Percentiles rank a stretch among this genome's conserved stretches.
These are phyloP conservation scores for Macrocybe gigantea DNA, from an alignment of 768 basidiomycete genomes.

Conservation along the genomic window DNA sequence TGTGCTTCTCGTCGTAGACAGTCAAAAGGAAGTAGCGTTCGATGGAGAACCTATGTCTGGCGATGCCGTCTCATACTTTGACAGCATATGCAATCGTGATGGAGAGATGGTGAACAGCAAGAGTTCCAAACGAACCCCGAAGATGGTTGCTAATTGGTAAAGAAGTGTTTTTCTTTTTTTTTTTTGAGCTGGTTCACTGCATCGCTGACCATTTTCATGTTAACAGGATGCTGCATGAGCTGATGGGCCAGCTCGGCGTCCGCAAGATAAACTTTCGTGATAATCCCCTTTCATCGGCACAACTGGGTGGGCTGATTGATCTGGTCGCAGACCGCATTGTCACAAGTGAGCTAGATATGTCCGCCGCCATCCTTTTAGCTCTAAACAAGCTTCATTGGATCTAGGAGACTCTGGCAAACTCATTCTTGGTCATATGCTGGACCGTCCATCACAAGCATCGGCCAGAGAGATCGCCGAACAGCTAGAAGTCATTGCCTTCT, in stretches of 20 bases:
- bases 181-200: not conserved
- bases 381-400: constrained; percentile 3
- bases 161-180: constrained; percentile 15
- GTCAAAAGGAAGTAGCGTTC: constrained; percentile 52
- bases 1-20: constrained; percentile 70
- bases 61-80: constrained; percentile 72
- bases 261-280: constrained; percentile 47
- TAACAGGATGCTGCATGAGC: constrained; percentile 81
- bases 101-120: constrained; percentile 11
- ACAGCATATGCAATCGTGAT: constrained; percentile 45
- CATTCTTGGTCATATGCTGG: constrained; percentile 68
- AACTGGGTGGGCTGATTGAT: constrained; percentile 76
- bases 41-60: constrained; percentile 40
- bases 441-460: constrained; percentile 30
- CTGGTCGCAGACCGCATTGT: constrained; percentile 60
- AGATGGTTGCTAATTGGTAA: constrained; percentile 81
- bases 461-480: constrained; percentile 39
- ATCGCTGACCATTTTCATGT: constrained; percentile 1
- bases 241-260: constrained; percentile 70
- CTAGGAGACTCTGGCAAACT: constrained; percentile 75
- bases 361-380: not conserved
- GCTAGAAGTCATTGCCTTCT: constrained; percentile 40
- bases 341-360: constrained; percentile 47
- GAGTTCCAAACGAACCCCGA: constrained; percentile 43
- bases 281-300: constrained; percentile 52